Conservation (phyloP, 495 filamentous ascomycete genomes). For the Aspergillus egyptiacus region DNA sequence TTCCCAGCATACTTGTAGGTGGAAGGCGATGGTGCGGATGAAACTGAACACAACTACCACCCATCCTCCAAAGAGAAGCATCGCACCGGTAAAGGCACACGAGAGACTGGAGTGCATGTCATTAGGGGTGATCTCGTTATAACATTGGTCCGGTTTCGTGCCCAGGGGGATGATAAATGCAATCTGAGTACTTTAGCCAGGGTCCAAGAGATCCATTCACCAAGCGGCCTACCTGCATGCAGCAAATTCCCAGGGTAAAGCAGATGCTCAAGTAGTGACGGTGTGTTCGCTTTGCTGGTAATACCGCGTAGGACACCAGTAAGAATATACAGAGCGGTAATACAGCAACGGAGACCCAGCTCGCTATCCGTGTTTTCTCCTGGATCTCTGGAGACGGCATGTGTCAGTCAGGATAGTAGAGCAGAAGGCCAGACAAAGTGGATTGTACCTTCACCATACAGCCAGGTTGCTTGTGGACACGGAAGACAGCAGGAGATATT, state of each 20-base stretch:
- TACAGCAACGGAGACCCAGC: constrained; percentile 74
- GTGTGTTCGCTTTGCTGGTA: constrained; percentile 85
- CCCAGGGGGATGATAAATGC: constrained; percentile 90
- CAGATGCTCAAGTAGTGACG: constrained; percentile 90
- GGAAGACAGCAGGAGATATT: constrained; percentile 73
- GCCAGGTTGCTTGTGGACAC: constrained; percentile 79
- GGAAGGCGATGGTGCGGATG: constrained; percentile 81
- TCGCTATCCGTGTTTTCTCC: constrained; percentile 53
- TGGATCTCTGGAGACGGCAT: constrained; percentile 4
- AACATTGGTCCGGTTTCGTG: constrained; percentile 73
- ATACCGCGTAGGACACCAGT: constrained; percentile 70
- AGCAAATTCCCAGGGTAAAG: constrained; percentile 63
- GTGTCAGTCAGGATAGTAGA: neutral
- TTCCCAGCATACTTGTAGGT: constrained; percentile 98
- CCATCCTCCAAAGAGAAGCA: constrained; percentile 81
- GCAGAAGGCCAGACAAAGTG: neutral
- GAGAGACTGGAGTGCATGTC: constrained; percentile 77
- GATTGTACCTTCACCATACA: constrained; percentile 66
- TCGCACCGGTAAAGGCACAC: constrained; percentile 83
- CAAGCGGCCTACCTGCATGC: constrained; percentile 66
- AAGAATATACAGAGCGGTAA: constrained; percentile 69
- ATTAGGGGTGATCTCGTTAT: constrained; percentile 85
- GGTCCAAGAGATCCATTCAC: neutral
- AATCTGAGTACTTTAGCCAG: constrained; percentile 19
- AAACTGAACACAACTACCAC: constrained; percentile 81